phyloP scores from a whole-genome alignment of 73 alveolate genomes.

The Tetrahymena elliotti region DNA sequence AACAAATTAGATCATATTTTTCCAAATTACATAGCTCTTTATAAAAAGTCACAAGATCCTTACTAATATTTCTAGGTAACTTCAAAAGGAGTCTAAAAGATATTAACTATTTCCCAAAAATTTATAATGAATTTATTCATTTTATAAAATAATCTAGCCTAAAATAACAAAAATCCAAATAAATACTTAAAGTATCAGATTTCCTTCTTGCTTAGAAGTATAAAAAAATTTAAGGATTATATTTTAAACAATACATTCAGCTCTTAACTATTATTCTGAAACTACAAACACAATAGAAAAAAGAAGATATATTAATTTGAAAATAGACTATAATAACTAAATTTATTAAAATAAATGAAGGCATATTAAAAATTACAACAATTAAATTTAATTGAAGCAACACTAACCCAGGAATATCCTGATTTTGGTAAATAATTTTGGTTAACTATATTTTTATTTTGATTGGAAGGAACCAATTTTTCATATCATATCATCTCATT shows the following conservation, averaged over 20 bases:
- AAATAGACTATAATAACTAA: background rate
- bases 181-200: background rate
- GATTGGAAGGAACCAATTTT: background rate
- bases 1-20: background rate
- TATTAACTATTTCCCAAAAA: background rate
- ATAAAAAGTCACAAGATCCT: background rate
- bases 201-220: background rate
- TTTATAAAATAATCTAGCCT: background rate
- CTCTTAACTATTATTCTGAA: background rate
- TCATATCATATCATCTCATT: background rate
- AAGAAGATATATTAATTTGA: background rate
- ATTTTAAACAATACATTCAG: background rate
- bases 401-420: background rate
- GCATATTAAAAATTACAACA: background rate
- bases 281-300: background rate
- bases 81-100: background rate
- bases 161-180: background rate
- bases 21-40: background rate
- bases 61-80: background rate
- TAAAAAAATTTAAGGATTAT: too few relatives aligned
- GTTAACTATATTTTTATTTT: background rate
- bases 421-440: background rate
- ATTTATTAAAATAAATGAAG: background rate
- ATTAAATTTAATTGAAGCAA: background rate
- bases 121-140: background rate